Conservation (phyloP, 2,329 filamentous ascomycete species). For the Rugonectria rugulosa region DNA sequence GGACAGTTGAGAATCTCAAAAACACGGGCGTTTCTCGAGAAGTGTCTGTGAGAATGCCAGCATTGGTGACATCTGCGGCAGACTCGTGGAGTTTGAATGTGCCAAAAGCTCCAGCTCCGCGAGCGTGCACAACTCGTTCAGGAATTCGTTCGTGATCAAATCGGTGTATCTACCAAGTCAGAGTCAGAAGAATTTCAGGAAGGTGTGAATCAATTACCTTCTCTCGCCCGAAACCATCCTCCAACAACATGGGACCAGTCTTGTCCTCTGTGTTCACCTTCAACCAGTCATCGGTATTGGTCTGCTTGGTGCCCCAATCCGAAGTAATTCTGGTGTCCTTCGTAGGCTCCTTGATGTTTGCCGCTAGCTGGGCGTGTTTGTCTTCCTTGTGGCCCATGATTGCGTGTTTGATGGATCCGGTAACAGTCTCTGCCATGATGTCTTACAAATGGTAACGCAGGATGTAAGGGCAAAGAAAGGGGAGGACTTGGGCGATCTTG, state of each 20-base stretch:
- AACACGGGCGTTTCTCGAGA: constrained; percentile 58
- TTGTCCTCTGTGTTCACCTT: constrained; percentile 67
- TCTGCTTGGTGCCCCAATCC: constrained; percentile 78
- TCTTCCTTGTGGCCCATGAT: constrained; percentile 51
- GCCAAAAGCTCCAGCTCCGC: constrained; percentile 74
- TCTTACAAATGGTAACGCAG: neutral
- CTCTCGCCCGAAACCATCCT: constrained; percentile 76
- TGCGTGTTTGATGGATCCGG: constrained; percentile 48
- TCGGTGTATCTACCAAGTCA: constrained; percentile 65
- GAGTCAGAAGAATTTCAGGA: neutral
- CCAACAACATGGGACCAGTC: constrained; percentile 72
- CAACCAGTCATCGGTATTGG: constrained; percentile 81
- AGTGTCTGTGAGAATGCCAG: constrained; percentile 64
- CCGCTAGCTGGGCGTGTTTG: constrained; percentile 69
- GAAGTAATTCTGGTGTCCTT: constrained; percentile 71
- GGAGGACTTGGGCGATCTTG: neutral
- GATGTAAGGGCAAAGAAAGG: neutral
- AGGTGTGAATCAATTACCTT: constrained; percentile 59
- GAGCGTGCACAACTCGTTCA: constrained; percentile 74
- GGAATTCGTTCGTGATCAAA: constrained; percentile 73
- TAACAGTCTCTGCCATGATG: constrained; percentile 38
- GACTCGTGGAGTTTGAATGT: constrained; percentile 73
- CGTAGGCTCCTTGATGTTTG: constrained; percentile 65
- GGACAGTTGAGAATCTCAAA: constrained; percentile 77
- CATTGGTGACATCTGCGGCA: constrained; percentile 71